Evolutionary conservation across 805 yeast species (phyloP).

Genomic region (Yarrowia hollandica): DNA sequence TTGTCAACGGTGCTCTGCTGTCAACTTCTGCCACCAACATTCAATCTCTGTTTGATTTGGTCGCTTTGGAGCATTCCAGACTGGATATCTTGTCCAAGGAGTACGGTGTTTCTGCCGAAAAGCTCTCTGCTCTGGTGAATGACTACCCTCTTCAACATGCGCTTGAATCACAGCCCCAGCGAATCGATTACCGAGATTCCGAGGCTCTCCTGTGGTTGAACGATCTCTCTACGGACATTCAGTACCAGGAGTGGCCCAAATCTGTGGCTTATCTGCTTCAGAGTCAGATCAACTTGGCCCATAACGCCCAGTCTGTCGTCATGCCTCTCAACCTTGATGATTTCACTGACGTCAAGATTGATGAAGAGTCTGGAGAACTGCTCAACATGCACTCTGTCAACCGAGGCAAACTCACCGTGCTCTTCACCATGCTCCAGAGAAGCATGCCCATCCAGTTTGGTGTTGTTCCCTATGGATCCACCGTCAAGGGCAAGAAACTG

Average conservation of each 20-base stretch:
- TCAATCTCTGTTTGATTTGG: slow-evolving; percentile 40
- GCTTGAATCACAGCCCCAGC: not conserved
- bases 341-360: slow-evolving; percentile 51
- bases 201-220: slow-evolving; percentile 59
- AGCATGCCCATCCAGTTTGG: slow-evolving; percentile 81
- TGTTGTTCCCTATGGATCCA: slow-evolving; percentile 58
- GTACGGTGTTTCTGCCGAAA: not conserved
- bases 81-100: not conserved
- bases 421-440: slow-evolving; percentile 42
- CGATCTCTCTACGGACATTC: slow-evolving; percentile 65
- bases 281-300: slow-evolving; percentile 45
- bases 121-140: slow-evolving; percentile 8
- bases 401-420: slow-evolving; percentile 34
- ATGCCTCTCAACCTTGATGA: slow-evolving; percentile 65
- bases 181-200: slow-evolving; percentile 26
- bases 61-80: slow-evolving; percentile 45
- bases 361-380: not conserved
- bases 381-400: not conserved
- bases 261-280: slow-evolving; percentile 42
- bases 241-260: slow-evolving; percentile 50
- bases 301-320: slow-evolving; percentile 73
- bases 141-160: slow-evolving; percentile 17
- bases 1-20: slow-evolving; percentile 67
- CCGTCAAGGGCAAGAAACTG: slow-evolving; percentile 34
- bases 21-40: slow-evolving; percentile 45